Base-by-base conservation (phyloP, 2,329 filamentous ascomycete genomes). In the Fusarium anguioides region DNA sequence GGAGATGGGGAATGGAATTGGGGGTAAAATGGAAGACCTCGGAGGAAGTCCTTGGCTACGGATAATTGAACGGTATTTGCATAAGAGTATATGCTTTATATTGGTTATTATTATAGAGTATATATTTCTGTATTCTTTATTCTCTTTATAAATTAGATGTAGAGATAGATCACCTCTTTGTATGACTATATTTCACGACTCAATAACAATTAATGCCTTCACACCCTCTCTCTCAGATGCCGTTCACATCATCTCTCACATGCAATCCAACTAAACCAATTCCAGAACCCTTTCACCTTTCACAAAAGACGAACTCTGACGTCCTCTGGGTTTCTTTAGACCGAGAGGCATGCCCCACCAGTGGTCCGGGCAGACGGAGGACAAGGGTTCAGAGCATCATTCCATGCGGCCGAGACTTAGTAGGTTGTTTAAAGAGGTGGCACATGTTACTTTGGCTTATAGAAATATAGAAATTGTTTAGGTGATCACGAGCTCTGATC, bases 291-390 rank as follows among this genome's bases (percentile, higher is more conserved):
- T n/a, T n/a, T n/a, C n/a, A n/a, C n/a, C n/a, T n/a, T n/a, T n/a
- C n/a, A 49, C 33, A 27, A n/a, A 41, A 49, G n/a, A 63, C 20
- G 18, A 55, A 48, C 59, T 54, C 64, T 68, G 64, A 67, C 64
- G 64, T 67, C 53, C 31, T 37, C 60, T 45, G 44, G 20, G 46
- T 27, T 37, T 39, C 33, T 35, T 29, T 29, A 46, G 24, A 40
- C 61, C 45, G 52, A 40, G 29, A 54, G 31, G 11, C 46, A 9
- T 15, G 65, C 50, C 48, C 65, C 65, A 69, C 63, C 46, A 68
- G 60, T 65, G 57, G 58, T 56, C 71, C 71, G 71, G 71, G 71
- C 71, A 73, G 71, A 63, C 68, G 71, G 71, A 73, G 71, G 64
- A 63, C 71, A 57, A 69, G 71, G 62, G 56, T 51, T 48, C 27